These are phyloP conservation scores for Epichloe gansuensis DNA, from an alignment of 2,329 filamentous ascomycete species.

Conservation along the genomic window DNA sequence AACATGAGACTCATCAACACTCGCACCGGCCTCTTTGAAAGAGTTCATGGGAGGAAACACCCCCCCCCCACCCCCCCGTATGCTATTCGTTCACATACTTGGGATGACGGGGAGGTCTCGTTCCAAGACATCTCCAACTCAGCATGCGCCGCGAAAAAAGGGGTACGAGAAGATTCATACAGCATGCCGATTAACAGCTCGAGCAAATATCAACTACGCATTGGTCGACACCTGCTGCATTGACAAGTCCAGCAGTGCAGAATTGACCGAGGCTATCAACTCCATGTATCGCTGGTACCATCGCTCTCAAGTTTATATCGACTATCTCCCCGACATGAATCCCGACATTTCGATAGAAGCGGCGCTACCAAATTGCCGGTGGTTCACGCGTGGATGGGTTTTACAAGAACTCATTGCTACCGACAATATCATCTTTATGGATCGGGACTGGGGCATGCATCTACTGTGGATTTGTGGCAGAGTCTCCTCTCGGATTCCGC, in stretches of 20 bases:
- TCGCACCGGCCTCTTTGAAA: not conserved
- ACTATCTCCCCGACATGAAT: not conserved
- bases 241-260: no score
- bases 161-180: conserved; percentile 1
- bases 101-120: conserved; percentile 10
- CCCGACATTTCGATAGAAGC: not conserved
- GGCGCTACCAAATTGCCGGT: not conserved
- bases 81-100: conserved; percentile 15
- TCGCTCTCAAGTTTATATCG: not conserved
- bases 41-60: conserved; percentile 8
- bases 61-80: conserved; percentile 8
- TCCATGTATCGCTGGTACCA: not conserved
- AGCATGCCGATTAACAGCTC: not conserved
- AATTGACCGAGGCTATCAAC: not conserved
- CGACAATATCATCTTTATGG: conserved; percentile 2
- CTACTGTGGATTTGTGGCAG: not conserved
- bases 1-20: conserved; percentile 7
- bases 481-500: not conserved
- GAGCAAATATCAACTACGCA: not conserved
- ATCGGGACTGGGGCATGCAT: conserved; percentile 1
- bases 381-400: no score
- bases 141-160: not conserved
- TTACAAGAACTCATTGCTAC: conserved; percentile 4
- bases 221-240: not conserved
- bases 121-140: conserved; percentile 4